Evolutionary conservation across 495 filamentous ascomycete species (phyloP).

Genomic region (Hypoxylon subgilvum): DNA sequence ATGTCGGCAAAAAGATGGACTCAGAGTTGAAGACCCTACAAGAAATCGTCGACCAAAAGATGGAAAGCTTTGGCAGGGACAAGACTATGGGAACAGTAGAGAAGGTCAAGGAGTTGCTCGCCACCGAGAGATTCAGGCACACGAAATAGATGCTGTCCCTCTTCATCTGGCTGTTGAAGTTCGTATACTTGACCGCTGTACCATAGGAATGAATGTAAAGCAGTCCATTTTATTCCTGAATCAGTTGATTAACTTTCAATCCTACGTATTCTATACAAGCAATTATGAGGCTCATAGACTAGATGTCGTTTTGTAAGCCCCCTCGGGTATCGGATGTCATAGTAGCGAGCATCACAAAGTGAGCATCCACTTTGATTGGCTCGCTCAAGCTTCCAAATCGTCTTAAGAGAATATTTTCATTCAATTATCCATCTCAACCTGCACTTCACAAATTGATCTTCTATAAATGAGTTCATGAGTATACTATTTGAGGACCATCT

Average conservation of each 20-base stretch:
- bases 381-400: constrained; percentile 3
- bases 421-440: constrained; percentile 10
- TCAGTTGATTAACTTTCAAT: not conserved
- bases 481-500: not conserved
- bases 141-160: constrained; percentile 24
- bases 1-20: constrained; percentile 71
- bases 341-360: not conserved
- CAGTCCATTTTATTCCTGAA: constrained; percentile 4
- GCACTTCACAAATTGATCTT: too few relatives aligned
- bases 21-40: constrained; percentile 62
- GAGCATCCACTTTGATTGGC: constrained; percentile 11
- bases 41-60: constrained; percentile 65
- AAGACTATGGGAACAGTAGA: constrained; percentile 57
- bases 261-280: too few relatives aligned
- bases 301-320: too few relatives aligned
- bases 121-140: constrained; percentile 53
- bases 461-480: not conserved
- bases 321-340: too few relatives aligned
- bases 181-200: constrained; percentile 1
- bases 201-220: constrained; percentile 4
- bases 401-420: constrained; percentile 31
- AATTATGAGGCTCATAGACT: too few relatives aligned
- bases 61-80: constrained; percentile 66
- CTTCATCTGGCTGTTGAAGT: constrained; percentile 17
- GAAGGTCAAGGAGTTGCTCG: constrained; percentile 62